Percentiles rank a stretch among this genome's conserved stretches.
Evolutionary conservation across 768 basidiomycete species (phyloP).

Genomic region (Rhodotorula taiwanensis): DNA sequence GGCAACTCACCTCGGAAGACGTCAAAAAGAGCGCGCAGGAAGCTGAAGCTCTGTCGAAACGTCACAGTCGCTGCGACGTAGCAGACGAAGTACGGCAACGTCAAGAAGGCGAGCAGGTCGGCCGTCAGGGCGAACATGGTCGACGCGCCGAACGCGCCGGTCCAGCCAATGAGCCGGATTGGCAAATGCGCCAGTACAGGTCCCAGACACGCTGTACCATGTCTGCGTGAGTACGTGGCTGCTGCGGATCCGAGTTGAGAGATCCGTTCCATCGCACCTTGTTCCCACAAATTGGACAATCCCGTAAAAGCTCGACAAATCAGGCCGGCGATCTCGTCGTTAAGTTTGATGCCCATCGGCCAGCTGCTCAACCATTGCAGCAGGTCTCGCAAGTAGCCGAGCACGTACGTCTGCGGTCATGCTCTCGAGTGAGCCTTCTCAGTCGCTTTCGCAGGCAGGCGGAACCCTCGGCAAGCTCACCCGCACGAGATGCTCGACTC

Average conservation of each 20-base stretch:
- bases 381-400: conserved; percentile 52
- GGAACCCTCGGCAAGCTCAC: conserved; percentile 41
- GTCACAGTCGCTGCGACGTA: conserved; percentile 59
- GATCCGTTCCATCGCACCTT: no score
- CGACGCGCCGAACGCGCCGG: conserved; percentile 49
- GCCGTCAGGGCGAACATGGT: conserved; percentile 60
- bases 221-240: conserved; percentile 22
- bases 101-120: conserved; percentile 62
- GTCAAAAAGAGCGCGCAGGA: conserved; percentile 69
- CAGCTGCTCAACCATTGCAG: conserved; percentile 85
- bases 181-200: conserved; percentile 45
- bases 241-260: no score
- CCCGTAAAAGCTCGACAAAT: conserved; percentile 66
- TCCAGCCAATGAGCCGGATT: conserved; percentile 42
- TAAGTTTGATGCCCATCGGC: conserved; percentile 94
- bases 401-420: conserved; percentile 45
- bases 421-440: not conserved
- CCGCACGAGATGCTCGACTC: conserved; percentile 46
- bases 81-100: conserved; percentile 64
- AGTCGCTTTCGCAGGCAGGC: not conserved
- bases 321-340: conserved; percentile 82
- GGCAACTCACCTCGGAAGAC: conserved; percentile 68
- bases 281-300: conserved; percentile 60
- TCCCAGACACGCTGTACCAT: conserved; percentile 24
- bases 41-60: conserved; percentile 57